A percentile compares a stretch with the other conserved stretches of the same genome.
These are phyloP conservation scores for Parastagonospora avenae DNA, from an alignment of 2,329 filamentous ascomycete genomes.

Conservation along the genomic window DNA sequence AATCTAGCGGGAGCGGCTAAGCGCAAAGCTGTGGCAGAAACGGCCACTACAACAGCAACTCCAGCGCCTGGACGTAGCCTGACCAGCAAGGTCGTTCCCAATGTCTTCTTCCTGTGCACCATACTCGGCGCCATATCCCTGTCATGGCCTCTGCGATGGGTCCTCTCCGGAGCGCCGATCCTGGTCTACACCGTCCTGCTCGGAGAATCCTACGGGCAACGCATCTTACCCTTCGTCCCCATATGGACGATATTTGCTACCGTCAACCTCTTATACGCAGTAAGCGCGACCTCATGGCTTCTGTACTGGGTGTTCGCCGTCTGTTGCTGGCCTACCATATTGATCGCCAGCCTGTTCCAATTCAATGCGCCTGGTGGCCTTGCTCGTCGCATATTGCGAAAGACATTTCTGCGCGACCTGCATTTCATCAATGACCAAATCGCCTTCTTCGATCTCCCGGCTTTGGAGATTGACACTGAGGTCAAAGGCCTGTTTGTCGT, in stretches of 20 bases:
- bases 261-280: conserved; percentile 54
- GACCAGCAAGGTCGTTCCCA: conserved; percentile 15
- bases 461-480: conserved; percentile 60
- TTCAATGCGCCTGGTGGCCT: conserved; percentile 49
- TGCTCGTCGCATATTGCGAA: conserved; percentile 44
- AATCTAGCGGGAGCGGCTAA: conserved; percentile 10
- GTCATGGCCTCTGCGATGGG: conserved; percentile 42
- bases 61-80: conserved; percentile 14
- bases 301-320: conserved; percentile 52
- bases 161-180: conserved; percentile 50
- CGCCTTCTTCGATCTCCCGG: conserved; percentile 56
- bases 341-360: conserved; percentile 54
- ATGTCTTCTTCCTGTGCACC: conserved; percentile 17
- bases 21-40: conserved; percentile 17
- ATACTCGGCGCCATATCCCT: conserved; percentile 9
- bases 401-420: conserved; percentile 47
- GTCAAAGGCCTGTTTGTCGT: conserved; percentile 60
- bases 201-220: conserved; percentile 43
- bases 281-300: conserved; percentile 59
- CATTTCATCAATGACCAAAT: conserved; percentile 60
- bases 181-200: conserved; percentile 44
- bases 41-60: conserved; percentile 2
- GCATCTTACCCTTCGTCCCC: conserved; percentile 52
- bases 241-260: conserved; percentile 55
- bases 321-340: conserved; percentile 50